These are phyloP conservation scores for Pichia sp. DNA, from an alignment of 1,139 yeast species.

Conservation along the genomic window DNA sequence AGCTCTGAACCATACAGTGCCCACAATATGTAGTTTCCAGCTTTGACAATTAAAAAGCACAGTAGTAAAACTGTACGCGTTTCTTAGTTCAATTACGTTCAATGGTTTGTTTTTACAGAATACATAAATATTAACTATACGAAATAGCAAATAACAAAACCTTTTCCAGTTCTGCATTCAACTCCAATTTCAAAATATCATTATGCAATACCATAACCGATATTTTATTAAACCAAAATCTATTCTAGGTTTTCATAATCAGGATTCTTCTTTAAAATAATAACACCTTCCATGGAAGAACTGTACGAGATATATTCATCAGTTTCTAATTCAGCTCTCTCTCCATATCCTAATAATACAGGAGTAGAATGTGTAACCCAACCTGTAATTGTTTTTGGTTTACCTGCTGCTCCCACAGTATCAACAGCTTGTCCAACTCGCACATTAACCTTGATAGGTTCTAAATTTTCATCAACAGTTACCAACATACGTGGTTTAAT, in stretches of 20 bases:
- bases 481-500: constrained; percentile 89
- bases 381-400: constrained; percentile 96
- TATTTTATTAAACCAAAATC: not conserved
- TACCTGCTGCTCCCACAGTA: constrained; percentile 98
- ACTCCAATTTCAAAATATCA: not conserved
- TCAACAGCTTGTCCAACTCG: constrained; percentile 99
- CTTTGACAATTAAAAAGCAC: too few relatives aligned
- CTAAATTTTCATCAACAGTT: constrained; percentile 83
- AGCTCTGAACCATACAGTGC: too few relatives aligned
- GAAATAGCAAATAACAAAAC: too few relatives aligned
- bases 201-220: not conserved
- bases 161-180: too few relatives aligned
- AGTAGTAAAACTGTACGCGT: too few relatives aligned
- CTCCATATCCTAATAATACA: constrained; percentile 86
- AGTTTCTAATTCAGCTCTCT: constrained; percentile 93
- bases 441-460: constrained; percentile 89
- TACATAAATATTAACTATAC: too few relatives aligned
- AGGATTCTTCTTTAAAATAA: constrained; percentile 84
- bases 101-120: too few relatives aligned
- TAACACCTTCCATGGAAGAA: constrained; percentile 84
- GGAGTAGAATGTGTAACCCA: constrained; percentile 99
- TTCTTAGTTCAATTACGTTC: too few relatives aligned
- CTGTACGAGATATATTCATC: constrained; percentile 86
- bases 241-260: constrained; percentile 37
- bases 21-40: too few relatives aligned